A percentile compares a stretch with the other conserved stretches of the same genome.
phyloP scores from a whole-genome alignment of 78 protist species.

The Dictyostelium capitatum region DNA sequence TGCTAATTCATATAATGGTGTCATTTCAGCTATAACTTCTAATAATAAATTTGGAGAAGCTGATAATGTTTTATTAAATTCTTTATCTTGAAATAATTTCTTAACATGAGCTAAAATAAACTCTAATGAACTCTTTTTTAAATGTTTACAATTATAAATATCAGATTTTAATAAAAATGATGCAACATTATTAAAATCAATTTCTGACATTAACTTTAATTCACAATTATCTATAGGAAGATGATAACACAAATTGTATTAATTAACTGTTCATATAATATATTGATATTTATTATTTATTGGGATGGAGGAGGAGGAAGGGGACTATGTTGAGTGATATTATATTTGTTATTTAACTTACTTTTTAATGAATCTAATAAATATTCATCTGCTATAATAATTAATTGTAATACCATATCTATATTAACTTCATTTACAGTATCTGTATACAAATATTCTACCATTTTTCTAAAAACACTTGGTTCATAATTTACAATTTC shows the following conservation, averaged over 20 bases:
- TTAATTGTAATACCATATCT: constrained; percentile 42
- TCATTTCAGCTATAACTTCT: constrained; percentile 66
- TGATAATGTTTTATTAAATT: constrained; percentile 21
- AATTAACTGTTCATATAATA: neutral
- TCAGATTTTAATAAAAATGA: constrained; percentile 54
- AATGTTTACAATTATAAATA: constrained; percentile 31
- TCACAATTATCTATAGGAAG: constrained; percentile 10
- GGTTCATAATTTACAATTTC: constrained; percentile 44
- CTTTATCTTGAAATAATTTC: constrained; percentile 14
- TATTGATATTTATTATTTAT: neutral
- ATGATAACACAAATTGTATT: too few relatives aligned
- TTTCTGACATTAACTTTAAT: constrained; percentile 40
- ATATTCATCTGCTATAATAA: constrained; percentile 76
- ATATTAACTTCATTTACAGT: constrained; percentile 32
- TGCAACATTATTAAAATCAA: constrained; percentile 34
- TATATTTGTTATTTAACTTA: neutral
- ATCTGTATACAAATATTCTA: constrained; percentile 63
- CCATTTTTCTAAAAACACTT: constrained; percentile 65
- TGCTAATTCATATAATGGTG: constrained; percentile 34
- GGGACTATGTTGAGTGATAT: too few relatives aligned
- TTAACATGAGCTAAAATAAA: constrained; percentile 33
- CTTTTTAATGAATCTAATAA: constrained; percentile 64
- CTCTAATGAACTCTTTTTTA: constrained; percentile 21
- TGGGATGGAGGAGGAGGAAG: too few relatives aligned
- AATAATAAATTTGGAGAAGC: constrained; percentile 25